These are phyloP conservation scores for Nothophytophthora sp. DNA, from an alignment of 352 stramenopile genomes.

Conservation along the genomic window DNA sequence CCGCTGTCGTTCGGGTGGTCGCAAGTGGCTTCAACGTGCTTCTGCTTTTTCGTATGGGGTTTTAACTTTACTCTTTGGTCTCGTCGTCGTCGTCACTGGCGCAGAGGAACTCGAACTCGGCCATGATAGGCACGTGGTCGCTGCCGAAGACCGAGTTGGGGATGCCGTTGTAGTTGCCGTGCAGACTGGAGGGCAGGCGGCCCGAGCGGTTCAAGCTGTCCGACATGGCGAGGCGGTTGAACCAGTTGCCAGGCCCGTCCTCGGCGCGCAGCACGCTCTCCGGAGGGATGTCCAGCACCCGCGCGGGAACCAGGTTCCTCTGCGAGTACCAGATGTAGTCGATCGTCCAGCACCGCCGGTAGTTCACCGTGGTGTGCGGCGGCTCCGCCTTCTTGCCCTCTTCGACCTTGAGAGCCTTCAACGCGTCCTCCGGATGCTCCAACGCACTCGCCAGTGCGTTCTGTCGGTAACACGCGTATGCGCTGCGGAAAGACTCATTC, in stretches of 20 bases:
- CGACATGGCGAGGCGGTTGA: conserved; percentile 67
- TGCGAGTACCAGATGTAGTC: conserved; percentile 90
- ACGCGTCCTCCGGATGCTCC: conserved; percentile 21
- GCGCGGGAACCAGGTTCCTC: conserved; percentile 54
- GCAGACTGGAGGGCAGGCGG: conserved; percentile 56
- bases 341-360: conserved; percentile 86
- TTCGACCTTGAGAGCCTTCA: conserved; percentile 31
- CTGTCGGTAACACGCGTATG: conserved; percentile 67
- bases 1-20: background rate
- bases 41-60: too few species aligned
- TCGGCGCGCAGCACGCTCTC: conserved; percentile 70
- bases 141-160: conserved; percentile 85
- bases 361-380: conserved; percentile 87
- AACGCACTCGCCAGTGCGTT: conserved; percentile 45
- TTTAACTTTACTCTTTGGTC: conserved; percentile 29
- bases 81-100: conserved; percentile 26
- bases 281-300: conserved; percentile 73
- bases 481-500: conserved; percentile 68
- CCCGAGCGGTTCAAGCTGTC: conserved; percentile 73
- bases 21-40: too few species aligned
- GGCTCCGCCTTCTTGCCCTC: conserved; percentile 65
- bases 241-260: conserved; percentile 77
- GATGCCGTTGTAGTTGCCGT: conserved; percentile 88
- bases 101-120: conserved; percentile 78
- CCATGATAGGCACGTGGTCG: conserved; percentile 87